Evolutionary conservation across 2,329 filamentous ascomycete species (phyloP), one percentile per base, ranked within the genome.

Genomic region (Aspergillus oerlinghausenensis): DNA sequence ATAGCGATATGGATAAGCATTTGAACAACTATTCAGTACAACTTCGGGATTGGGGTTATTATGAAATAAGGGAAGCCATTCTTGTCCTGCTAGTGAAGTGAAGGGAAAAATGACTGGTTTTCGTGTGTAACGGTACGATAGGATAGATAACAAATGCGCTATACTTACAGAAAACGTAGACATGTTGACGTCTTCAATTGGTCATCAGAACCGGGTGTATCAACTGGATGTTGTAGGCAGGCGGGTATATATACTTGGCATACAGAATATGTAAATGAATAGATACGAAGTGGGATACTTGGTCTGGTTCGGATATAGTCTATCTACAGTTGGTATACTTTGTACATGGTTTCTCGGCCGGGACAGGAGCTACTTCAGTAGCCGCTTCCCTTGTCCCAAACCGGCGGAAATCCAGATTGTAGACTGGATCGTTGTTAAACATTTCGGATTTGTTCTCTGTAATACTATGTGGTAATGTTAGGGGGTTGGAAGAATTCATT

Each of bases 151-250:
- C 10, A 19, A 43, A 43, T 47, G 43, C 43, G 14, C 19, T 8
- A 38, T 23, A 67, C 77, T 70, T 67, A 81, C 79, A 50, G 77
- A 77, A 65, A 81, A 82, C n/a, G 73, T 66, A 57, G 77, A 63
- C 74, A 79, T 78, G 49, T 51, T 67, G 32, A n/a, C 52, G 26
- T 32, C 25, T 28, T 26, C 4, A 25, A 21, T 26, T 26, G 21
- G 4, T 14, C 25, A 2, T 38, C 3, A 14, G 3, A 9, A 52
- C 4, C 23, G 29, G 35, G 32, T 29, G 43, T 38, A 52, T 56
- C 11, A 51, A 56, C 29, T 43, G 53, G 51, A 52, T 43, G 4
- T 40, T 14, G 10, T 35, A n/a, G 25, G 38, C 25, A 50, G 21
- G 47, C 52, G 29, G 40, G 47, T 32, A 25, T 45, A 19, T 19